These are phyloP conservation scores for Beauveria bassiana DNA, from an alignment of 2,329 filamentous ascomycete genomes.

Conservation along the genomic window DNA sequence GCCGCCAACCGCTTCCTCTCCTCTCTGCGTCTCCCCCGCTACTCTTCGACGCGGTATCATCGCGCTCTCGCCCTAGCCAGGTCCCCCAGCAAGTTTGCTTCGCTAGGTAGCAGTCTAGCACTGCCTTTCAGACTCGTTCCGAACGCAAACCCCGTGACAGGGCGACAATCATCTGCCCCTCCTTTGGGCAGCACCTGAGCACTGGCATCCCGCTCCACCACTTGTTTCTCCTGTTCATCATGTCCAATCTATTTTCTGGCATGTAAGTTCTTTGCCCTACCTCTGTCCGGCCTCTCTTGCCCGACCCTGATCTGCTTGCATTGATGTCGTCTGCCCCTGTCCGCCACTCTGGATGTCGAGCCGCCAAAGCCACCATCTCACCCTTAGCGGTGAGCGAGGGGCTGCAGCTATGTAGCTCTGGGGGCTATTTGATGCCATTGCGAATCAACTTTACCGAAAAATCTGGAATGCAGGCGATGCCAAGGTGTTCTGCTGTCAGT, in stretches of 20 bases:
- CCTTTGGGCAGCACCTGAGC: constrained; percentile 10
- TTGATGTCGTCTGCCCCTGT: constrained; percentile 1
- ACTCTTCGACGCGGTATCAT: not conserved
- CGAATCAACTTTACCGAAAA: not conserved
- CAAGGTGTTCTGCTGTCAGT: too few relatives aligned
- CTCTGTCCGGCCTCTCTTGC: not conserved
- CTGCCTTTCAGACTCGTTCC: constrained; percentile 6
- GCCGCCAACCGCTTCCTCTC: not conserved
- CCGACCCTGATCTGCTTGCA: not conserved
- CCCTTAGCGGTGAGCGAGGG: constrained; percentile 12
- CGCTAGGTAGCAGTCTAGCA: not conserved
- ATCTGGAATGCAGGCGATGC: not conserved
- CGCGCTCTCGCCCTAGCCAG: not conserved
- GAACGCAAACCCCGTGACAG: constrained; percentile 12
- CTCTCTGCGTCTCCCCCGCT: not conserved
- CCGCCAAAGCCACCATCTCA: constrained; percentile 1
- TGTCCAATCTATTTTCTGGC: constrained; percentile 14
- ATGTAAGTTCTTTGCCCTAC: constrained; percentile 10
- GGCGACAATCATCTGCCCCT: constrained; percentile 11
- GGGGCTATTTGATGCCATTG: not conserved
- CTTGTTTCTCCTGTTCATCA: constrained; percentile 9
- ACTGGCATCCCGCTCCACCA: constrained; percentile 10
- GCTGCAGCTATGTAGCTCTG: not conserved
- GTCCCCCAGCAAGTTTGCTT: constrained; percentile 1
- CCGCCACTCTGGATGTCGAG: not conserved